Evolutionary conservation across 2,329 filamentous ascomycete species (phyloP).

Genomic region (Cytospora chrysosperma): DNA sequence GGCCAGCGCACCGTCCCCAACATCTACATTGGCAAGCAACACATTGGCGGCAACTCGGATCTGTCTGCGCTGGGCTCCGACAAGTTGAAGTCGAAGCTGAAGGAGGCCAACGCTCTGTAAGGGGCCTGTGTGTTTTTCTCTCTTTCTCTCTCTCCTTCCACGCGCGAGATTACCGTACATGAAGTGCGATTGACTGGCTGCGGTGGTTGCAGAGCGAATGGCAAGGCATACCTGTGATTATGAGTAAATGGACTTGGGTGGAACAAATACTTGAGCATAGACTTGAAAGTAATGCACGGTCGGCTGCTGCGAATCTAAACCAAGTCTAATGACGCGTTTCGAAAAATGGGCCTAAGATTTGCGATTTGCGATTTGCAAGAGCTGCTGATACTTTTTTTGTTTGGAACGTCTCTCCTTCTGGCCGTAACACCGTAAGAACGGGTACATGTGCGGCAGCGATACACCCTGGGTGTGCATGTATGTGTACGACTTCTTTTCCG

Average conservation of each 20-base stretch:
- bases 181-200: slow-evolving; percentile 14
- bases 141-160: no score
- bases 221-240: slow-evolving; percentile 16
- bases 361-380: neutral
- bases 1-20: slow-evolving; percentile 91
- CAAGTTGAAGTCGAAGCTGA: slow-evolving; percentile 54
- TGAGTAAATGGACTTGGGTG: neutral
- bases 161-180: neutral
- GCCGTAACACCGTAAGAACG: neutral
- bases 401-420: neutral
- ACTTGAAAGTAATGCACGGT: neutral
- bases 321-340: neutral
- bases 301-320: neutral
- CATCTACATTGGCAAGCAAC: slow-evolving; percentile 86
- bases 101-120: slow-evolving; percentile 46
- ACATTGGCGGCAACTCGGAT: slow-evolving; percentile 96
- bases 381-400: neutral
- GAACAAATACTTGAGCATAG: neutral
- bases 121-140: slow-evolving; percentile 17
- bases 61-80: slow-evolving; percentile 62
- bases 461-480: slow-evolving; percentile 25
- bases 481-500: slow-evolving; percentile 25
- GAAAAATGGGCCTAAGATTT: neutral
- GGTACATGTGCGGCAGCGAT: neutral
- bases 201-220: slow-evolving; percentile 2